A percentile compares a stretch with the other conserved stretches of the same genome.
Conservation (phyloP, 805 yeast species). For the Cyberlindnera galapagoensis region DNA sequence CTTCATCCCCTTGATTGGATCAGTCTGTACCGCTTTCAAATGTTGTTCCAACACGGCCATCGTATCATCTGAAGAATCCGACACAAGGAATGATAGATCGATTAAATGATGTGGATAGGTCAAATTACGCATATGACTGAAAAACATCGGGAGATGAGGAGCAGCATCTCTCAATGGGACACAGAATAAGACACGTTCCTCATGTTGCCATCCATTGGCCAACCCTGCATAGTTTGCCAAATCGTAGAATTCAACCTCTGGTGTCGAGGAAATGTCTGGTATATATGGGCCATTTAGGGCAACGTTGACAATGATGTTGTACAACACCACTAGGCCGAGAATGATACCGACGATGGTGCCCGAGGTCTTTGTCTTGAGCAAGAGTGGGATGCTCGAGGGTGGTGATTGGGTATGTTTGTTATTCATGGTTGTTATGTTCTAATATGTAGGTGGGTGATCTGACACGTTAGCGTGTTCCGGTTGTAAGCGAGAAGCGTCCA, state of each 20-base stretch:
- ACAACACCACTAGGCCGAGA: slow-evolving; percentile 10
- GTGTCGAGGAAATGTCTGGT: slow-evolving; percentile 30
- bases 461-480: too few species aligned
- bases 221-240: slow-evolving; percentile 60
- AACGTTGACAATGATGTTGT: slow-evolving; percentile 9
- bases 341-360: slow-evolving; percentile 12
- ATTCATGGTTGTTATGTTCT: too few species aligned
- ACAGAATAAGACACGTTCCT: slow-evolving; percentile 76
- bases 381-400: too few species aligned
- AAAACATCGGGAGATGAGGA: slow-evolving; percentile 84
- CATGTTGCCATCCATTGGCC: slow-evolving; percentile 76
- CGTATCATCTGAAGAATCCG: slow-evolving; percentile 88
- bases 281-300: slow-evolving; percentile 20
- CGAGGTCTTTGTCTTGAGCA: slow-evolving; percentile 1
- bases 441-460: too few species aligned
- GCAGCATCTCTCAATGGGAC: slow-evolving; percentile 94
- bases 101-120: slow-evolving; percentile 85
- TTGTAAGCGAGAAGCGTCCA: too few species aligned
- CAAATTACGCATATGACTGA: slow-evolving; percentile 70
- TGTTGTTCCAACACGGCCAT: slow-evolving; percentile 58
- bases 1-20: slow-evolving; percentile 50
- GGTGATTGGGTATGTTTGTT: too few species aligned
- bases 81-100: slow-evolving; percentile 79
- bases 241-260: slow-evolving; percentile 64
- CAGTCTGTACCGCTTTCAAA: slow-evolving; percentile 59